Base-by-base conservation (phyloP, 306 rosid species). In the Rosa lucieae region DNA sequence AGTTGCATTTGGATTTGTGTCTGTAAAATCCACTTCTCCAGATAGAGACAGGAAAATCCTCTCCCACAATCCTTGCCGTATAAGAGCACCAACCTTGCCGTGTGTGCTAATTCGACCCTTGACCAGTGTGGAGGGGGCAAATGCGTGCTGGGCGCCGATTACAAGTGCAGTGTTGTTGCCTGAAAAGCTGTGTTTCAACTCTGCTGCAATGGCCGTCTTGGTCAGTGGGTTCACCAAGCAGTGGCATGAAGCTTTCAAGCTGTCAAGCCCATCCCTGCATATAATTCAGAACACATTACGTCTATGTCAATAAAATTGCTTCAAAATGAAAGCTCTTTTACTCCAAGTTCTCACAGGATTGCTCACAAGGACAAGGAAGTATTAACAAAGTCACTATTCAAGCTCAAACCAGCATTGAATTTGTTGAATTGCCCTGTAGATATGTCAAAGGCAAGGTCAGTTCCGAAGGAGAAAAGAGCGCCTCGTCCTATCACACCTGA, bases 291-390 rank as follows among this genome's bases (percentile, higher is more conserved):
- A 0, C 7, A 43, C 3, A 43, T 15, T 23, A 59, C 11, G 15
- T 74, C 32, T 5, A 26, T 59, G n/a, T 39, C 20, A 20, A 40
- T 32, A 56, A 39, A 11, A 8, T 20, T 10, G 17, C 35, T 56
- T 1, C 53, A 43, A 69, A n/a, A 10, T 43, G 17, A 20, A 44
- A 69, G 18, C 12, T 39, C 26, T 67, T 0, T 17, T 8, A 37
- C 17, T 72, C 39, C 72, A 42, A 49, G 77, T 67, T 77, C 71
- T 39, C 78, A 69, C 35, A 35, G 23, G 72, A 80, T 65, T 79
- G 81, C 94, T 92, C 80, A 92, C 97, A 85, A 3, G 83, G 87
- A 85, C 80, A 89, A 67, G 62, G 97, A 92, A 75, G 85, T 85
- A 78, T 39, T 70, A 71, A 87, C 88, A 84, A 85, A 87, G 76